Conservation (phyloP, 2,329 filamentous ascomycete species). For the Zasmidium citrigriseum region DNA sequence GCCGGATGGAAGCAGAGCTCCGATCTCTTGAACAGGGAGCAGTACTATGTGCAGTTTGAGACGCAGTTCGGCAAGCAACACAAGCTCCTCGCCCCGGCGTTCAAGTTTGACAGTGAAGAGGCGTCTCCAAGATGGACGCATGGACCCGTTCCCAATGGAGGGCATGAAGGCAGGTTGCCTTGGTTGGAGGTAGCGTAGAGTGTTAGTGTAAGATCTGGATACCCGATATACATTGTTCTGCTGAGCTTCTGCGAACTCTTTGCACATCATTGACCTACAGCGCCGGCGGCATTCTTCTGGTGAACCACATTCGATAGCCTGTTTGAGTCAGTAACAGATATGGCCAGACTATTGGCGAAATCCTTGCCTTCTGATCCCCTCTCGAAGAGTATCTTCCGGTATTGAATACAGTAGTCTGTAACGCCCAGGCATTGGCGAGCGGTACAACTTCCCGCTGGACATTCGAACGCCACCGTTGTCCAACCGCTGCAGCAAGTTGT, state of each 20-base stretch:
- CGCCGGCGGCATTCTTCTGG: too few species aligned
- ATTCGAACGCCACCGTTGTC: not conserved
- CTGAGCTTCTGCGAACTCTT: too few species aligned
- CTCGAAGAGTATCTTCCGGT: not conserved
- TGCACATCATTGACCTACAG: too few species aligned
- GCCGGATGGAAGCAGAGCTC: slow-evolving; percentile 32
- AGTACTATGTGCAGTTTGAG: slow-evolving; percentile 22
- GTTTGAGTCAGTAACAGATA: too few species aligned
- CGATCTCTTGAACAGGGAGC: slow-evolving; percentile 20
- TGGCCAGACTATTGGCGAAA: too few species aligned
- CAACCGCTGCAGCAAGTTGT: not conserved
- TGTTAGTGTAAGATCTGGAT: too few species aligned
- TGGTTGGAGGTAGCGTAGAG: not conserved
- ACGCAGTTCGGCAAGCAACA: slow-evolving; percentile 29
- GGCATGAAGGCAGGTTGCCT: not conserved
- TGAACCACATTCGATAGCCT: too few species aligned
- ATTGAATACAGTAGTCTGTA: not conserved
- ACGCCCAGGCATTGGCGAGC: not conserved
- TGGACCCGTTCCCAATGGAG: slow-evolving; percentile 23
- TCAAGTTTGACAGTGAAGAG: slow-evolving; percentile 22
- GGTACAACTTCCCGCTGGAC: not conserved
- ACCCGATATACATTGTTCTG: too few species aligned
- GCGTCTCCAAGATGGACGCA: slow-evolving; percentile 13
- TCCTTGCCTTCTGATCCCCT: not conserved
- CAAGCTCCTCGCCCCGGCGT: slow-evolving; percentile 30